phyloP scores from a whole-genome alignment of 768 basidiomycete species.

The Serpula lacrymans region DNA sequence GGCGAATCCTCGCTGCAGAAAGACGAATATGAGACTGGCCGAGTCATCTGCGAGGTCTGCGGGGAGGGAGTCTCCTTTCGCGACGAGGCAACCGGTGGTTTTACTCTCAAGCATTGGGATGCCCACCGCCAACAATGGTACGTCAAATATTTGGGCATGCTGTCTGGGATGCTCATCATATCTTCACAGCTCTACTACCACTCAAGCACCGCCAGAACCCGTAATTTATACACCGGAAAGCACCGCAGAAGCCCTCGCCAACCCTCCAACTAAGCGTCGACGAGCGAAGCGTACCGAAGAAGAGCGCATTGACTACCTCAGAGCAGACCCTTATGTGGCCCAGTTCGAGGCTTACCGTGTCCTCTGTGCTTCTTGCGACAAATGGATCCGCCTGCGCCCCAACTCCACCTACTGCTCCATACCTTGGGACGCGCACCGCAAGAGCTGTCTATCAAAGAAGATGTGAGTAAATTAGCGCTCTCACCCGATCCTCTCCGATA shows the following conservation, averaged over 20 bases:
- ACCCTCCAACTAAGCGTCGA: conserved; percentile 58
- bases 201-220: conserved; percentile 30
- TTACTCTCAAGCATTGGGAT: conserved; percentile 69
- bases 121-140: conserved; percentile 62
- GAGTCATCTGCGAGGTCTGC: conserved; percentile 64
- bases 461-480: conserved; percentile 41
- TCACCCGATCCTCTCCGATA: conserved; percentile 4
- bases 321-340: conserved; percentile 73
- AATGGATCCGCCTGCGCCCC: conserved; percentile 82
- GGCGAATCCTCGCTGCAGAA: conserved; percentile 20
- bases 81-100: conserved; percentile 58
- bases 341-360: conserved; percentile 79
- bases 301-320: conserved; percentile 67
- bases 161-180: too few relatives aligned
- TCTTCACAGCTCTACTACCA: conserved; percentile 24
- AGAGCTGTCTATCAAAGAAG: conserved; percentile 78
- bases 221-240: conserved; percentile 43
- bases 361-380: conserved; percentile 75
- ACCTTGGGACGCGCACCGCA: conserved; percentile 83
- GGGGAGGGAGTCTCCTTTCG: conserved; percentile 61
- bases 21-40: conserved; percentile 63
- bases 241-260: conserved; percentile 38
- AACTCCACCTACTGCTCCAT: conserved; percentile 89
- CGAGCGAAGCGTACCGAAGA: conserved; percentile 76
- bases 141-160: too few relatives aligned